Evolutionary conservation across 805 yeast species (phyloP).

Genomic region (Candida succiphila): DNA sequence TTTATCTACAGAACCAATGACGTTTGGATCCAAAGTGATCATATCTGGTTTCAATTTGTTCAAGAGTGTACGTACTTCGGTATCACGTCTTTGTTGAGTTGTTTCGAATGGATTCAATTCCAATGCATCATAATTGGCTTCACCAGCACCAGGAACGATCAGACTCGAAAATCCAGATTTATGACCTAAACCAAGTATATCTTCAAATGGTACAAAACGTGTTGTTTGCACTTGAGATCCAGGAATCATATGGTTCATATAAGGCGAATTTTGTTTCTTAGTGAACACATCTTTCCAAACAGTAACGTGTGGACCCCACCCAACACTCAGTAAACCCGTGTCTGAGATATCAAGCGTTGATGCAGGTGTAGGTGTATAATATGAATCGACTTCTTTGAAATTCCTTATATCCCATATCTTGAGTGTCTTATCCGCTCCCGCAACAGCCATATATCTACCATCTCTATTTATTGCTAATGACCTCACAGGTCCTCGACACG

Average conservation of each 20-base stretch:
- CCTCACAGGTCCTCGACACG: conserved; percentile 80
- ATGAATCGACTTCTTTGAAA: conserved; percentile 65
- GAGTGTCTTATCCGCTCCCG: conserved; percentile 76
- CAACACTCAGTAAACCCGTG: conserved; percentile 76
- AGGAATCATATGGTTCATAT: conserved; percentile 83
- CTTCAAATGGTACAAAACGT: conserved; percentile 89
- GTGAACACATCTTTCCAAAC: conserved; percentile 84
- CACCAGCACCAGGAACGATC: conserved; percentile 95
- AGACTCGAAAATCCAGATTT: conserved; percentile 69
- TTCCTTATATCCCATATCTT: conserved; percentile 93
- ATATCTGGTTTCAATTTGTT: conserved; percentile 90
- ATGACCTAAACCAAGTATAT: conserved; percentile 88
- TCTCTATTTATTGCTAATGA: conserved; percentile 82
- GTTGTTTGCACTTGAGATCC: conserved; percentile 62
- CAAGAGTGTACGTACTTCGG: conserved; percentile 76
- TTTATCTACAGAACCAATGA: conserved; percentile 76
- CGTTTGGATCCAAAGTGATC: conserved; percentile 81
- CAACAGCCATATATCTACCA: conserved; percentile 89
- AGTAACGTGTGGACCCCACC: conserved; percentile 93
- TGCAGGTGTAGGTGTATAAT: conserved; percentile 77
- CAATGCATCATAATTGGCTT: conserved; percentile 91
- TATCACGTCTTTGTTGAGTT: conserved; percentile 85
- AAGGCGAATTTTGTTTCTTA: conserved; percentile 67
- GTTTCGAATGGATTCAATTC: conserved; percentile 92
- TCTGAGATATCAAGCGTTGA: conserved; percentile 73